Conservation (phyloP, 257 asterid genomes). For the Parsonsia alboflavescens region DNA sequence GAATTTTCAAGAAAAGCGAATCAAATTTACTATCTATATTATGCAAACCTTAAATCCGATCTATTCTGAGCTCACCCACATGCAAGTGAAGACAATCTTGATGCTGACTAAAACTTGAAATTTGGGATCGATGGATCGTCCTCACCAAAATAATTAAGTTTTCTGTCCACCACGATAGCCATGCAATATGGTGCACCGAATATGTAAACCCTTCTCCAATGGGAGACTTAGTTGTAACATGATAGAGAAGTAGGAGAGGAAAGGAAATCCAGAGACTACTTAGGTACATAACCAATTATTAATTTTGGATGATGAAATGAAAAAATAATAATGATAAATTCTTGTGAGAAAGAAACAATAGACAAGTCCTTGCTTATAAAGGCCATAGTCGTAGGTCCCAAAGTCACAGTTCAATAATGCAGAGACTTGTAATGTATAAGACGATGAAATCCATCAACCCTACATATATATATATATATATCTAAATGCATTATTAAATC, state of each 20-base stretch:
- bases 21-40: too few relatives aligned
- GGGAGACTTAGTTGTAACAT: not conserved
- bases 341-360: not conserved
- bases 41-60: too few relatives aligned
- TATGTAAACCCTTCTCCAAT: not conserved
- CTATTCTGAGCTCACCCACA: too few relatives aligned
- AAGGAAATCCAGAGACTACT: not conserved
- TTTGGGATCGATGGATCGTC: too few relatives aligned
- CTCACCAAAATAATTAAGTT: too few relatives aligned
- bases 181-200: not conserved
- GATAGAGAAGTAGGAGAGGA: too few relatives aligned
- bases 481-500: too few relatives aligned
- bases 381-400: conserved; percentile 1
- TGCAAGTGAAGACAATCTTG: too few relatives aligned
- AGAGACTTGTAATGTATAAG: not conserved
- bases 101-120: too few relatives aligned
- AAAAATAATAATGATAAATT: not conserved
- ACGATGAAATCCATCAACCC: not conserved
- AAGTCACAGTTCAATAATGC: conserved; percentile 5
- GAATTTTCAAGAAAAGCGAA: too few relatives aligned
- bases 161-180: too few relatives aligned
- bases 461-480: too few relatives aligned
- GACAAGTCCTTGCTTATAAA: conserved; percentile 1
- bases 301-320: not conserved
- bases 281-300: not conserved